Conservation (phyloP, 1,284 basidiomycete genomes). For the Ceratorhiza oryzae-sativae region DNA sequence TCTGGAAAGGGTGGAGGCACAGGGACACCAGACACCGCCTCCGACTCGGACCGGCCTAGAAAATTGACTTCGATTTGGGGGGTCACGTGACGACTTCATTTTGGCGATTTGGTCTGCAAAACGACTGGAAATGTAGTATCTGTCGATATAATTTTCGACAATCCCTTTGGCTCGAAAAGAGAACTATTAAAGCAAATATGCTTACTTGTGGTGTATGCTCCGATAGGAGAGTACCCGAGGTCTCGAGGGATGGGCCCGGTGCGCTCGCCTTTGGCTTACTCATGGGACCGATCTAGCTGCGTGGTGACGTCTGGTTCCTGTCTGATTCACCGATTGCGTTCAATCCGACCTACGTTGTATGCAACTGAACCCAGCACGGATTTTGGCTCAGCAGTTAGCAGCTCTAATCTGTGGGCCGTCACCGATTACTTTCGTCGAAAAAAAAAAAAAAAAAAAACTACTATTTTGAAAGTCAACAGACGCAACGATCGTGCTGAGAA, state of each 20-base stretch:
- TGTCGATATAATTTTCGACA: not conserved
- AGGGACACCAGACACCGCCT: constrained; percentile 6
- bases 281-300: constrained; percentile 3
- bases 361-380: too few species aligned
- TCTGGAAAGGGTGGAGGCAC: constrained; percentile 22
- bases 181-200: not conserved
- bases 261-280: constrained; percentile 4
- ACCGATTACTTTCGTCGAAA: too few species aligned
- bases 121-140: not conserved
- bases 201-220: not conserved
- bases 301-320: constrained; percentile 1
- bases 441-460: too few species aligned
- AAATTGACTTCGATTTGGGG: constrained; percentile 5
- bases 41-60: constrained; percentile 2
- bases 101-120: not conserved
- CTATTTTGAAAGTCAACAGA: too few species aligned
- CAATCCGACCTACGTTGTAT: too few species aligned
- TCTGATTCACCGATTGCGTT: constrained; percentile 6
- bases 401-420: too few species aligned
- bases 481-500: too few species aligned
- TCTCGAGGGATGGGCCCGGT: not conserved
- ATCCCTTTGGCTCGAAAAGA: too few species aligned
- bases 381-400: too few species aligned
- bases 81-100: not conserved
- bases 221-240: constrained; percentile 8